A percentile compares a stretch with the other conserved stretches of the same genome.
phyloP scores from a whole-genome alignment of 1,284 basidiomycete species.

The Fistulina hepatica region DNA sequence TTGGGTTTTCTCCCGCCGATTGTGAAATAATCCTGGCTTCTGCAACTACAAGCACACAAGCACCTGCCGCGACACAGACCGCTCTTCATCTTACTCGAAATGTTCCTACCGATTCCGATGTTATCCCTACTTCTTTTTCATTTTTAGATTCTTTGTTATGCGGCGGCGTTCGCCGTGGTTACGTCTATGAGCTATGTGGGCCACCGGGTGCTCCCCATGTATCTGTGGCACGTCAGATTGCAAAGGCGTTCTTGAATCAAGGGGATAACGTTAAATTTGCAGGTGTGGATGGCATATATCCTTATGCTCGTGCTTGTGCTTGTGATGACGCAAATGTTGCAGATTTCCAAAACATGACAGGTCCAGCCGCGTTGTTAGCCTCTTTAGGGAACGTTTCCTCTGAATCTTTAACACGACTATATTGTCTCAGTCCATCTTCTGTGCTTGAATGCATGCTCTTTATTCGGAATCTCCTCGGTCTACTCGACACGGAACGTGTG shows the following conservation, averaged over 20 bases:
- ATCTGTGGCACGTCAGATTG: constrained; percentile 36
- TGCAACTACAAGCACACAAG: constrained; percentile 20
- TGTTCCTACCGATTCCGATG: constrained; percentile 27
- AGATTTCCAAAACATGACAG: constrained; percentile 64
- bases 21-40: constrained; percentile 34
- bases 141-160: constrained; percentile 42
- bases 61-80: constrained; percentile 10
- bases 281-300: constrained; percentile 35
- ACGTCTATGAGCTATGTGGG: constrained; percentile 60
- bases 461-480: constrained; percentile 39
- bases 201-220: constrained; percentile 63
- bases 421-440: constrained; percentile 30
- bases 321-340: constrained; percentile 7
- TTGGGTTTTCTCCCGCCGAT: constrained; percentile 33
- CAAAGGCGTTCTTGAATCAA: constrained; percentile 31
- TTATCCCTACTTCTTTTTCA: neutral
- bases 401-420: too few species aligned
- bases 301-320: neutral
- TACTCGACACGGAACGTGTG: constrained; percentile 37
- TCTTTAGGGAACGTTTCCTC: constrained; percentile 18
- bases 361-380: constrained; percentile 25
- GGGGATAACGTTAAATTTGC: constrained; percentile 47
- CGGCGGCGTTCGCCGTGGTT: constrained; percentile 48
- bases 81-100: constrained; percentile 37
- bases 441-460: constrained; percentile 49